Conservation (phyloP, 305 asterid genomes). For the Solanum hybrid region DNA sequence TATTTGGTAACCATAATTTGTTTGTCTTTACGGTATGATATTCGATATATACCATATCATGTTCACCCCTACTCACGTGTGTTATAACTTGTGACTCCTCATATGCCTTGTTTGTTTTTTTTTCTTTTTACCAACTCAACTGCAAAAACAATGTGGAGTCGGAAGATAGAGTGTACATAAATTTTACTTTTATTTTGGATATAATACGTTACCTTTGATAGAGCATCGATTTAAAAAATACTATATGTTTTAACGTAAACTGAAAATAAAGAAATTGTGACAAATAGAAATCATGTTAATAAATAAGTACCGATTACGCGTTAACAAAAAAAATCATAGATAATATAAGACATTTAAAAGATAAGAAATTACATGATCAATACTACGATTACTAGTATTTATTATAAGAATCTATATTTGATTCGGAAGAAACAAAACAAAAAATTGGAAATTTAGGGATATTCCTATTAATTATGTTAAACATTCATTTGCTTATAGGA, state of each 20-base stretch:
- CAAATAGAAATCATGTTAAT: background rate
- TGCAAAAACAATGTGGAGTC: background rate
- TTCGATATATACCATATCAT: too few species aligned
- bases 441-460: background rate
- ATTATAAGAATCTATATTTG: background rate
- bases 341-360: background rate
- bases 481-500: background rate
- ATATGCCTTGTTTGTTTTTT: background rate
- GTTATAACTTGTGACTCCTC: background rate
- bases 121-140: background rate
- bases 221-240: background rate
- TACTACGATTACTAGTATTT: background rate
- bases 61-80: background rate
- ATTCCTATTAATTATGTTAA: background rate
- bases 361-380: background rate
- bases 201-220: background rate
- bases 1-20: too few species aligned
- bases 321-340: too few species aligned
- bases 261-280: background rate
- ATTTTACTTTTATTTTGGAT: background rate
- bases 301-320: too few species aligned
- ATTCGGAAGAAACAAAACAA: background rate
- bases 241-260: background rate
- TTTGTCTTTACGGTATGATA: too few species aligned
- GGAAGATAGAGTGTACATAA: background rate